A percentile compares a stretch with the other conserved stretches of the same genome.
phyloP scores from a whole-genome alignment of 164 flowering plant genomes.

The Paratinospora sagittata region DNA sequence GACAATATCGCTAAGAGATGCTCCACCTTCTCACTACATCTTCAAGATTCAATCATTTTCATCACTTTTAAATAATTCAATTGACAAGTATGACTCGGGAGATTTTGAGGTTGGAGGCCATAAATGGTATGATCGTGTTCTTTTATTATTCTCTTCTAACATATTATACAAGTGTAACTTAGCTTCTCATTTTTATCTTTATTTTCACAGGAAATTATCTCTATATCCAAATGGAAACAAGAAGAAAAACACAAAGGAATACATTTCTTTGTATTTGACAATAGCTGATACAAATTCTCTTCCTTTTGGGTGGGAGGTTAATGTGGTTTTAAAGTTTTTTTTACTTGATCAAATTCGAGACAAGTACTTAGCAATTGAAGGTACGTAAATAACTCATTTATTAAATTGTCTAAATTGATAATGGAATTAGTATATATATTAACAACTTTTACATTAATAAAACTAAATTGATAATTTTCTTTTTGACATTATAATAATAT shows the following conservation, averaged over 20 bases:
- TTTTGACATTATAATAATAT: too few relatives aligned
- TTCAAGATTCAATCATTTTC: slow-evolving; percentile 36
- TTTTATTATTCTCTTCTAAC: background rate
- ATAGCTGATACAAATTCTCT: slow-evolving; percentile 1
- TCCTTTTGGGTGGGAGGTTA: background rate
- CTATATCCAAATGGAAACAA: background rate
- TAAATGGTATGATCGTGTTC: slow-evolving; percentile 36
- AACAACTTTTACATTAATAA: too few relatives aligned
- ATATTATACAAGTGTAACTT: too few relatives aligned
- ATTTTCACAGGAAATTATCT: background rate
- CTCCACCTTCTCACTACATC: slow-evolving; percentile 37
- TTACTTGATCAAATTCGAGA: background rate
- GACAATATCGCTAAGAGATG: slow-evolving; percentile 26
- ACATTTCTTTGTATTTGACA: background rate
- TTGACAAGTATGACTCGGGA: slow-evolving; percentile 30
- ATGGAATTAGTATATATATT: too few relatives aligned
- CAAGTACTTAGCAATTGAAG: background rate
- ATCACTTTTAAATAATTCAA: slow-evolving; percentile 21
- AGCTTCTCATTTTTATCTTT: background rate
- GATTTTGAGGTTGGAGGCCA: slow-evolving; percentile 47
- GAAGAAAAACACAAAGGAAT: background rate
- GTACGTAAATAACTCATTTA: background rate
- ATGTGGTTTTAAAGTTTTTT: background rate
- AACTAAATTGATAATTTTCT: too few relatives aligned
- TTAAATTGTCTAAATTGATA: too few relatives aligned